Conservation (phyloP, 305 asterid species). For the Fraxinus sp. region DNA sequence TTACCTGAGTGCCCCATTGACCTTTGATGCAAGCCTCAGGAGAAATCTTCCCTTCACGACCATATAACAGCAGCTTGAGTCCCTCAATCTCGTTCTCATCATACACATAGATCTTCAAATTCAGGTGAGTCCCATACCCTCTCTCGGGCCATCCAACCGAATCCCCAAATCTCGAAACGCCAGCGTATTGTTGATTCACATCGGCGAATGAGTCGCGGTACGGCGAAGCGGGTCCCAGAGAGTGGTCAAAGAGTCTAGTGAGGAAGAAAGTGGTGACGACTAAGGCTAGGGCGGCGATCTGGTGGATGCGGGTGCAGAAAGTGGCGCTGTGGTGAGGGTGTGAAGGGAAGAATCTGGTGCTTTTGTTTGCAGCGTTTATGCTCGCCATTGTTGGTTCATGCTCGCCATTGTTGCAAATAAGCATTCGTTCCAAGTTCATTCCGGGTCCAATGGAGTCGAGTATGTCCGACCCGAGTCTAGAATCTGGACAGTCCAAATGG, state of each 20-base stretch:
- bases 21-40: constrained; percentile 78
- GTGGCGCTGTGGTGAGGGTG: constrained; percentile 32
- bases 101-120: constrained; percentile 79
- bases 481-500: not conserved
- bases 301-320: constrained; percentile 64
- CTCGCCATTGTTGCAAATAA: not conserved
- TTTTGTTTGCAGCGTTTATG: constrained; percentile 41
- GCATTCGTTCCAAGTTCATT: not conserved
- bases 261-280: constrained; percentile 71
- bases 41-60: constrained; percentile 72
- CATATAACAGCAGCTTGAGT: constrained; percentile 62
- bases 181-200: constrained; percentile 21
- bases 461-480: not conserved
- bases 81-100: constrained; percentile 80
- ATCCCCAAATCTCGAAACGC: constrained; percentile 30
- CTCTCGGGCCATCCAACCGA: constrained; percentile 43
- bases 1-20: constrained; percentile 97
- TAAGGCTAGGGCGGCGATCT: constrained; percentile 75
- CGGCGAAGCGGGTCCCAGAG: constrained; percentile 34
- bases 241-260: constrained; percentile 70
- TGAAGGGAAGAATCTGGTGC: constrained; percentile 38
- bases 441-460: not conserved
- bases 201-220: constrained; percentile 25
- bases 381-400: constrained; percentile 42
- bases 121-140: constrained; percentile 47